Evolutionary conservation across 805 yeast genomes (phyloP), one percentile per base, ranked within the genome.

Genomic region (Tetrapisispora pingtungensis): DNA sequence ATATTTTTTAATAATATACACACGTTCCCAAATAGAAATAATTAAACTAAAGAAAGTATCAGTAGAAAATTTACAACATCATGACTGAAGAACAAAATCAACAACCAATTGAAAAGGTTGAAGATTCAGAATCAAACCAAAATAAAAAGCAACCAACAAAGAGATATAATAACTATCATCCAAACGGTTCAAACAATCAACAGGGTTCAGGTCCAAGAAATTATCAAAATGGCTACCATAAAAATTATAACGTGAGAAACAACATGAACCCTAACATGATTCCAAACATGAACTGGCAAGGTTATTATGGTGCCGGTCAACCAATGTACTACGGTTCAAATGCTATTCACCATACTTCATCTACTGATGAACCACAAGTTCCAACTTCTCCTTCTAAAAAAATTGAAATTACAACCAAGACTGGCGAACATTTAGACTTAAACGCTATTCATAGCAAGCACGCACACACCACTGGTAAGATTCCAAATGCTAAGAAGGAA

Each of bases 201-300:
- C 26, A 22, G 8, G 26, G 26, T 22, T 22, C 26, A 6, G 36
- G 36, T 24, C 5, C 19, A 15, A 40, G 32, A 24, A 15, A 24
- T 26, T 20, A 40, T 90, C 30, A 77, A 97, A 62, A 89, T 89
- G 97, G 97, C 88, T 47, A 80, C 19, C 26, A 33, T 17, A 41
- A 41, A 30, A 35, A 35, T 33, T 36, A 30, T 26, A 37, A 27
- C 15, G 15, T 37, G 31, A 42, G 36, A 36, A 27, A 27, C 17
- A 35, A 35, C 12, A 41, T 41, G 39, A 22, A 27, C 19, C 44
- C 39, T n/a, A 27, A 27, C 15, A 30, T 30, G 37, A 37, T 26
- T 15, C 41, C 45, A 36, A 30, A 26, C 18, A 30, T 36, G 39
- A 40, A 42, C 18, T 42, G 45, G 45, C 45, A 42, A 42, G 40